Evolutionary conservation across 2,329 filamentous ascomycete species (phyloP), one percentile per base, ranked within the genome.

Genomic region (Cytospora leucostoma): DNA sequence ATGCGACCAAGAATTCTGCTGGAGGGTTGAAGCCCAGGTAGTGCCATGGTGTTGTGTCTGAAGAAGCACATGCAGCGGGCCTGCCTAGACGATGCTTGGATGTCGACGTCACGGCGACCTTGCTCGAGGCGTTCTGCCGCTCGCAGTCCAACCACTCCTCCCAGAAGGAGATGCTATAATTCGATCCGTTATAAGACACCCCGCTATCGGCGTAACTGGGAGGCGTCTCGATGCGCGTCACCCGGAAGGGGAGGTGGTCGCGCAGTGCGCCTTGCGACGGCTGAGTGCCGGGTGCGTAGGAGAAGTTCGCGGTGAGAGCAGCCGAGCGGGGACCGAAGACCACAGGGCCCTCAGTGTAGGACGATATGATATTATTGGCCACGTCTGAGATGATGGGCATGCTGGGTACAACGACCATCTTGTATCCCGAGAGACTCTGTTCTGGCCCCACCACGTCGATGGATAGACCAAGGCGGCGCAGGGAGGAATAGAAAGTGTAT

Each of bases 1-100:
- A 69, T 4, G 66, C 44, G 21, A 69, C 63, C 12, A 69, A 51
- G 21, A 70, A 61, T 35, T 70, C 69, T 6, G 32, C 63, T 4
- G 68, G 64, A n/a, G 67, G 68, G 38, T 69, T 70, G 62, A 70
- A 69, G 13, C 63, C 68, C 2, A 70, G 56, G 32, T 70, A 70
- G 40, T 70, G 68, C 63, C 61, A 35, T 33, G 56, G 52, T 8
- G 44, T 56, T 1, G 62, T 66, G 10, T 64, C 59, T 8, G 40
- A 50, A 21, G 60, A 65, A n/a, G 52, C 57, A 38, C 68, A 70
- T 12, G 68, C 68, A 12, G 67, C 66, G 0, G 68, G 65, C 55
- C 65, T 67, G 10, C 67, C 67, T 19, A 51, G 55, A 15, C 68
- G 66, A 47, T 70, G 68, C 7, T 49, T 59, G 57, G 67, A 70